Base-by-base conservation (phyloP, 768 basidiomycete species). In the Suillus americanus region DNA sequence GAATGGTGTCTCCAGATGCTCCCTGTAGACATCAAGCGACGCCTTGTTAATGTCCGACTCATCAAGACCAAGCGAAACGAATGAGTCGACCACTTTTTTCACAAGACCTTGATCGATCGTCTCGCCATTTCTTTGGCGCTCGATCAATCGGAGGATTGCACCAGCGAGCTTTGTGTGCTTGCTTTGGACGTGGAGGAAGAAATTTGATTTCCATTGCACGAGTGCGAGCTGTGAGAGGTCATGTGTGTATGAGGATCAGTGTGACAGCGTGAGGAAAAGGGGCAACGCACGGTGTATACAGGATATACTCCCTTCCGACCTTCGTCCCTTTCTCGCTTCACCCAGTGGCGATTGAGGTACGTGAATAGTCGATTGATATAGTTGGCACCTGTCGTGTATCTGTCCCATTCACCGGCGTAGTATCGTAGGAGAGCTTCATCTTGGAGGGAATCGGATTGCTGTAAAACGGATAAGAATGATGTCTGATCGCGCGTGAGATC, bases 271-370 rank as follows among this genome's bases (percentile, higher is more conserved):
- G n/a, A 8, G 62, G 38, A 46, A 51, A 61, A 45, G 5, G 18
- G 41, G 33, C 40, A 61, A 79, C 90, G 73, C 68, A 97, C 96
- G 33, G 97, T 99, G 74, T 99, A 99, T 23, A 99, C 94, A 1
- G 89, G 89, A 79, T 98, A 99, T 25, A 99, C 92, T 50, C 89
- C 91, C 78, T 94, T 96, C 71, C 96, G 83, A 18, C 97, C 97
- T 76, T 99, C 97, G 71, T 99, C 97, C 72, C 96, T 88, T 75
- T 99, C 97, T 61, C 97, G 86, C 80, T 96, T 97, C 51, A 99
- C 97, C 97, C 97, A 99, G 78, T 99, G 95, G 25, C 97, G 93
- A 78, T 99, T 99, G 64, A 99, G 85, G 79, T 99, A 99, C 3
- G 94, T 96, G 81, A 99, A 99, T 41, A 99, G 80, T 63, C 97